Base-by-base conservation (phyloP, 225 moss, liverwort and hornwort genomes). In the Bryoerythrophyllum caledonicum region DNA sequence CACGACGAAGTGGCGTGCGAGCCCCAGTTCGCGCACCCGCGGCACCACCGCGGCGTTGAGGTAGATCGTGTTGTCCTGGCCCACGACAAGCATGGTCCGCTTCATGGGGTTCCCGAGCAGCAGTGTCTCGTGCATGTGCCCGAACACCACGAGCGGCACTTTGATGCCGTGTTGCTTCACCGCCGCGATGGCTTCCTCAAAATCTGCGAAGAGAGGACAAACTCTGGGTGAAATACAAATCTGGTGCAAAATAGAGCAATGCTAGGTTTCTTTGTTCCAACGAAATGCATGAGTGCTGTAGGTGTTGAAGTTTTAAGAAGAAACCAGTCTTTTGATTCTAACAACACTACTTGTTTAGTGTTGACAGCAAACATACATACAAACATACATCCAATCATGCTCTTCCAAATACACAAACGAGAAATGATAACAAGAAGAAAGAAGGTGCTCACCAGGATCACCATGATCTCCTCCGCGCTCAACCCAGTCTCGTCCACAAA, bases 41-140 rank as follows among this genome's bases (percentile, higher is more conserved):
- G 96, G 96, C 56, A 97, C 96, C 23, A 97, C 90, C n/a, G 94
- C 94, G 9, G 92, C 92, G 52, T 97, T 97, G 9, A 97, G 89
- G 74, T 94, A 92, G 23, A 97, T 61, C 19, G 91, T 88, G 23
- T 83, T 82, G 79, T 94, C 90, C 24, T 82, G 81, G 21, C 9
- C 78, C 0, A 87, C 86, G n/a, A 89, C 80, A 68, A 94, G 83
- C 94, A 97, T 94, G 38, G 88, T 92, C 55, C 96, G 84, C 58
- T 86, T 73, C 15, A 28, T 11, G 23, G 37, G 52, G 38, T 59
- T 37, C 10, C 61, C n/a, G 12, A 35, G 16, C 13, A 81, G 82
- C 79, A 97, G 70, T 6, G 63, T 44, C 71, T 88, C 87, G 79
- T 97, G 96, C 96, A 97, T 97, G 60, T 97, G 94, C 24, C 96